Evolutionary conservation across 306 rosid species (phyloP), one percentile per base, ranked within the genome.

Genomic region (Prunus armeniaca): DNA sequence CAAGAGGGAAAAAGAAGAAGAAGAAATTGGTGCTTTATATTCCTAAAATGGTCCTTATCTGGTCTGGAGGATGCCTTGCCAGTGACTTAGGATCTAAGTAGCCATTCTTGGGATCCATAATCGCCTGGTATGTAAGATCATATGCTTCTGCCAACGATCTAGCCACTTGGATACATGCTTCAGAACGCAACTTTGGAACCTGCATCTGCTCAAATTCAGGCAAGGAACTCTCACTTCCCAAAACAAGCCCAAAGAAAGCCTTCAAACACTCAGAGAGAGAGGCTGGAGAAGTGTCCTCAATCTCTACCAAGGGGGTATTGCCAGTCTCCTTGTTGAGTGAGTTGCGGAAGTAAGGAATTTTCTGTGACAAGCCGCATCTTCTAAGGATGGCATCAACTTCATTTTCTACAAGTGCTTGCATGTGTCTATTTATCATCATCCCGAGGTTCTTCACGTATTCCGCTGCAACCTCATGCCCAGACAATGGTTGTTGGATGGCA

Each of bases 61-160:
- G 99, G 84, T 95, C 82, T 49, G 97, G 99, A 63, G 99, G 97
- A 83, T 95, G 99, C 91, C 99, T 92, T 65, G 96, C 99, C 86
- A 90, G 78, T 20, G 97, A 88, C 82, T 89, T 89, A 57, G 99
- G 93, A 17, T 92, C 99, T 2, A 90, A 89, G 78, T 90, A 95
- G 34, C 93, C 90, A 79, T 91, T 95, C 78, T 84, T 85, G 54
- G 99, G 96, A 80, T 95, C 93, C 97, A 90, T 86, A 72, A 95
- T 91, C 67, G 89, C 96, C 18, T 86, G 72, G 71, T 89, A 95
- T 64, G 89, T 90, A 77, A 89, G 89, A 72, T 95, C 97, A 72
- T 92, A 92, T 57, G 86, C 91, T 75, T 90, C 92, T 6, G 93
- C 97, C 67, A 95, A 79, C 38, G 93, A 89, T 82, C 86, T 82